A percentile compares a stretch with the other conserved stretches of the same genome.
Evolutionary conservation across 2,329 filamentous ascomycete species (phyloP).

Genomic region (Pseudocercospora macadamiae): DNA sequence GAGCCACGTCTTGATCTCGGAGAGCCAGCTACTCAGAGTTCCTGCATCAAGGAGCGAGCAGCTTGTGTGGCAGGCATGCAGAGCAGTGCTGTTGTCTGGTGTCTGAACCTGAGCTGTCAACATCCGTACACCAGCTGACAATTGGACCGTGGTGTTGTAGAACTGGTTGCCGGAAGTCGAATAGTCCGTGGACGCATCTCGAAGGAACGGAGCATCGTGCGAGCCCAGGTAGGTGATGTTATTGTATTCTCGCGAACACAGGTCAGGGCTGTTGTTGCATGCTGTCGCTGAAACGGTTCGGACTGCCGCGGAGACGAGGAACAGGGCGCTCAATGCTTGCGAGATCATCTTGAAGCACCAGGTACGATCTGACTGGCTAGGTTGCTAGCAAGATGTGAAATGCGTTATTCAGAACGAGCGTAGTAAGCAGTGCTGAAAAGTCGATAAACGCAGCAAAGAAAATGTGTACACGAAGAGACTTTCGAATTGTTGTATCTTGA

Average conservation of each 20-base stretch:
- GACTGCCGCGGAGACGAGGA: slow-evolving; percentile 13
- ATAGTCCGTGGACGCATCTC: slow-evolving; percentile 23
- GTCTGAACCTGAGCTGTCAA: slow-evolving; percentile 66
- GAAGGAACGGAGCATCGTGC: slow-evolving; percentile 64
- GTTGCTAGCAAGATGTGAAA: too few species aligned
- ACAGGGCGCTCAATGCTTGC: slow-evolving; percentile 6
- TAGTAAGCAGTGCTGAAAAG: too few species aligned
- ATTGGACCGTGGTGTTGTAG: slow-evolving; percentile 59
- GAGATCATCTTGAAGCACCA: slow-evolving; percentile 14
- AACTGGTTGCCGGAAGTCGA: slow-evolving; percentile 59
- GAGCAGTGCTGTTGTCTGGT: slow-evolving; percentile 43
- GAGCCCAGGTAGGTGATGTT: slow-evolving; percentile 65
- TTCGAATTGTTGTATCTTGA: too few species aligned
- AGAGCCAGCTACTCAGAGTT: slow-evolving; percentile 58
- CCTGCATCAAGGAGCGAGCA: slow-evolving; percentile 60
- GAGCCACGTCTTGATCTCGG: slow-evolving; percentile 63
- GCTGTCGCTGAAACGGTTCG: slow-evolving; percentile 20
- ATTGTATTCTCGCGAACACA: slow-evolving; percentile 62
- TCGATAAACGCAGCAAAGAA: too few species aligned
- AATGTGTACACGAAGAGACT: too few species aligned
- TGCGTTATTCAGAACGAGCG: too few species aligned
- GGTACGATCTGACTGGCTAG: neutral
- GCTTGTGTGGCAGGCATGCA: slow-evolving; percentile 67
- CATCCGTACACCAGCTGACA: slow-evolving; percentile 65
- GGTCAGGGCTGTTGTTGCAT: slow-evolving; percentile 62